phyloP scores from a whole-genome alignment of 75 land plant species.

The Pinus taeda region DNA sequence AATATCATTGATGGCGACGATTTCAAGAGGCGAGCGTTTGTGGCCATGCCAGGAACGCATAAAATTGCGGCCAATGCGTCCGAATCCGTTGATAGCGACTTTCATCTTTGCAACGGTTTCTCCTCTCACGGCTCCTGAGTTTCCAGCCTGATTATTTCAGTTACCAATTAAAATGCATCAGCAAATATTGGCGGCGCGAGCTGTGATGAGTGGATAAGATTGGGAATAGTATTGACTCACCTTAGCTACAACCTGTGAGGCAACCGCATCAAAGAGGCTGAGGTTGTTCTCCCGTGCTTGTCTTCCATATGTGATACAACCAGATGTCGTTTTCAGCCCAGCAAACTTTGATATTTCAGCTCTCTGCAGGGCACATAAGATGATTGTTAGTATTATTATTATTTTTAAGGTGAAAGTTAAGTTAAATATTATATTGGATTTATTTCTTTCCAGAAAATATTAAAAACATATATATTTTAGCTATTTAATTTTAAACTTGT shows the following conservation, averaged over 20 bases:
- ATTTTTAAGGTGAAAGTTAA: no score
- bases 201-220: neutral
- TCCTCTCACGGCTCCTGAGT: slow-evolving; percentile 35
- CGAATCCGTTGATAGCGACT: slow-evolving; percentile 91
- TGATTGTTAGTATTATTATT: no score
- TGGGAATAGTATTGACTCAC: slow-evolving; percentile 9
- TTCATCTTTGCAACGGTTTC: slow-evolving; percentile 82
- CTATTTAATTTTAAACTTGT: no score
- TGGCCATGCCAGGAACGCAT: slow-evolving; percentile 92
- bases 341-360: slow-evolving; percentile 39
- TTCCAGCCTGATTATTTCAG: slow-evolving; percentile 25
- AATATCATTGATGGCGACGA: slow-evolving; percentile 75
- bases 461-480: no score
- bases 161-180: no score
- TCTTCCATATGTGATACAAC: slow-evolving; percentile 16
- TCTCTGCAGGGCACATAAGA: slow-evolving; percentile 24
- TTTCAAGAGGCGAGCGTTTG: slow-evolving; percentile 81
- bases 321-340: slow-evolving; percentile 34
- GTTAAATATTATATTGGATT: no score
- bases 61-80: slow-evolving; percentile 91
- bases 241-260: slow-evolving; percentile 45
- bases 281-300: slow-evolving; percentile 26
- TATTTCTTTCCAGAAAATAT: no score
- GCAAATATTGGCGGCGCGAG: neutral
- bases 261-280: slow-evolving; percentile 35